Evolutionary conservation across 2,329 filamentous ascomycete species (phyloP), one percentile per base, ranked within the genome.

Genomic region (Escovopsis sp.): DNA sequence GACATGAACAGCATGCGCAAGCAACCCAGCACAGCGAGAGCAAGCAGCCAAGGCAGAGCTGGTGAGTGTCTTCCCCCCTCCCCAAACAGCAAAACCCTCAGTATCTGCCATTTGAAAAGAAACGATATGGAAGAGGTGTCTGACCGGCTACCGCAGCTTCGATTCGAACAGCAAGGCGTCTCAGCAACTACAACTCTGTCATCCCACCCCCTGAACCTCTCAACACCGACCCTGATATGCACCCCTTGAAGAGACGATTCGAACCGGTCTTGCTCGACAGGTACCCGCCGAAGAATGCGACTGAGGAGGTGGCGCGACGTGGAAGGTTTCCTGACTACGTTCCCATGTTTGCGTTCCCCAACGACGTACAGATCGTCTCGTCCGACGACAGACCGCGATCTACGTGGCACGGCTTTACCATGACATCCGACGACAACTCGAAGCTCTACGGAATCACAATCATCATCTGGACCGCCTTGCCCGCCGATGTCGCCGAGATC

Each of bases 371-470:
- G 49, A 91, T 98, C 41, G 85, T 96, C 9, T 95, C 91, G 1
- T 88, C 88, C 1, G 91, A 98, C 55, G 86, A 94, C 58, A 75
- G 88, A 47, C 91, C 91, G 1, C 75, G 87, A 47, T 89, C 91
- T n/a, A 95, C 88, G 23, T 98, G 91, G 91, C 91, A 98, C 63
- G 91, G 91, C 39, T 98, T 98, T 57, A 88, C 86, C 48, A 96
- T 98, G 91, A 98, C 91, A 2, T 83, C 82, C 19, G 84, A 85
- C 43, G 88, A 96, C 57, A 89, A 86, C 53, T 83, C 85, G 43
- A 94, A 91, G 59, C 70, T 96, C 18, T 89, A 96, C 56, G 89
- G 87, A 32, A 85, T 96, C 45, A 88, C 84, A 48, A 73, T 95
- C 43, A 93, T 87, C 43, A 75, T 96, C 36, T 98, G 91, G 91